These are phyloP conservation scores for Oleoguttula mirabilis DNA, from an alignment of 495 filamentous ascomycete genomes.

Conservation along the genomic window DNA sequence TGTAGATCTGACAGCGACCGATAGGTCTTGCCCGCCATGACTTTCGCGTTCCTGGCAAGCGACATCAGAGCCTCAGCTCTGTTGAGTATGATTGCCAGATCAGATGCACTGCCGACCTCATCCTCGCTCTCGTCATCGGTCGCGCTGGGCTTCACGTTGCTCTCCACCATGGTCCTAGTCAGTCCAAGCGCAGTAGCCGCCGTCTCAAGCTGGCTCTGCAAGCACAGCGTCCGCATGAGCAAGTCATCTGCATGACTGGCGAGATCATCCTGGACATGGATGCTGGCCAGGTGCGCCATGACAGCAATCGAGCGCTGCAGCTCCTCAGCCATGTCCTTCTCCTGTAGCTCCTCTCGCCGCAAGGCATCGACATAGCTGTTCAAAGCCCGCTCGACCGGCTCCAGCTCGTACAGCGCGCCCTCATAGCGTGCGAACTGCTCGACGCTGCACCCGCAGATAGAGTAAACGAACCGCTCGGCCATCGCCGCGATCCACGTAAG, in stretches of 20 bases:
- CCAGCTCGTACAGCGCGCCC: conserved; percentile 72
- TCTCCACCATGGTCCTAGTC: conserved; percentile 45
- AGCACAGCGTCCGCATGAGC: conserved; percentile 55
- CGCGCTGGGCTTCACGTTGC: conserved; percentile 28
- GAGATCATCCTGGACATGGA: conserved; percentile 58
- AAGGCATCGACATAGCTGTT: conserved; percentile 80
- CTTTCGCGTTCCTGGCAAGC: conserved; percentile 71
- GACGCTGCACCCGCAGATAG: conserved; percentile 59
- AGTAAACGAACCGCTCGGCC: conserved; percentile 71
- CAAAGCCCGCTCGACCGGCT: conserved; percentile 80
- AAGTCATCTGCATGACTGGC: conserved; percentile 70
- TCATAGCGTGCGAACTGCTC: conserved; percentile 67
- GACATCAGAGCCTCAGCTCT: conserved; percentile 60
- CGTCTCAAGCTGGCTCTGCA: conserved; percentile 76
- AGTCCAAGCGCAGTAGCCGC: conserved; percentile 55
- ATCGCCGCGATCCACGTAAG: conserved; percentile 71
- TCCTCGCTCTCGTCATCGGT: conserved; percentile 46
- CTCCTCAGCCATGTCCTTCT: conserved; percentile 65
- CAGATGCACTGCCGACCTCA: conserved; percentile 43
- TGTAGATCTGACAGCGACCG: conserved; percentile 68
- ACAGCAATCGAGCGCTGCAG: conserved; percentile 72
- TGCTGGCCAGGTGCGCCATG: conserved; percentile 71
- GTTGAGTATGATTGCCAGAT: conserved; percentile 56
- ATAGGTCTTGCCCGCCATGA: conserved; percentile 67
- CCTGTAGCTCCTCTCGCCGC: conserved; percentile 75